Evolutionary conservation across 441 rosid genomes (phyloP).

Genomic region (Bruguiera hainesii): DNA sequence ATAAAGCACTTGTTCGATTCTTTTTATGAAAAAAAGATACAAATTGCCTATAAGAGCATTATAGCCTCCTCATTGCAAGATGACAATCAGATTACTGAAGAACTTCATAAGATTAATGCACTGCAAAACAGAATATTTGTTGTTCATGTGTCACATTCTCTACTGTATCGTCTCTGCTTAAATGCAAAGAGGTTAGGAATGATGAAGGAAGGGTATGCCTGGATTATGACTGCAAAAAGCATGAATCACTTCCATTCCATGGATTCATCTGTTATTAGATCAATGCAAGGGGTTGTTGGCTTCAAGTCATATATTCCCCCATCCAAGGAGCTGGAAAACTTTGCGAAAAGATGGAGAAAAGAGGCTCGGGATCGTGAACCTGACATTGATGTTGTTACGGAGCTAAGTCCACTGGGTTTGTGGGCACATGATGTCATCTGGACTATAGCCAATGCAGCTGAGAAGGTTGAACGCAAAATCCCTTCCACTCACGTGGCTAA

Average conservation of each 20-base stretch:
- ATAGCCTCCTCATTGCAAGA: conserved; percentile 20
- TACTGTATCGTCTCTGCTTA: conserved; percentile 25
- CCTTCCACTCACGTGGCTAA: not conserved
- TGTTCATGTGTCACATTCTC: conserved; percentile 37
- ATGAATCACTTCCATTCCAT: conserved; percentile 25
- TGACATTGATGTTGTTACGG: conserved; percentile 7
- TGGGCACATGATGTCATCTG: conserved; percentile 40
- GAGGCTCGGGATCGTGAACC: conserved; percentile 7
- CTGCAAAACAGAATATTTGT: conserved; percentile 27
- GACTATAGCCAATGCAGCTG: conserved; percentile 36
- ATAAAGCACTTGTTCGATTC: conserved; percentile 11
- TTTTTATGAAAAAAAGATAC: not conserved
- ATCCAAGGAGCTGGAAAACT: conserved; percentile 22
- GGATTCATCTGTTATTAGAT: conserved; percentile 18
- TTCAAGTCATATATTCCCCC: conserved; percentile 7
- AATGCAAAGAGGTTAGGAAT: conserved; percentile 31
- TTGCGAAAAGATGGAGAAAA: conserved; percentile 29
- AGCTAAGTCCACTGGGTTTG: conserved; percentile 27
- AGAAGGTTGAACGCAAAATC: conserved; percentile 17
- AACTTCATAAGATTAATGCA: conserved; percentile 22
- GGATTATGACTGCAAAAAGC: conserved; percentile 39
- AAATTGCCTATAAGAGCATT: conserved; percentile 14
- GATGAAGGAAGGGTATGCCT: conserved; percentile 39
- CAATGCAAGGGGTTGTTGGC: conserved; percentile 32
- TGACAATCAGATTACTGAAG: conserved; percentile 14